These are phyloP conservation scores for Lavandula angustifolia DNA, from an alignment of 257 asterid species.

Conservation along the genomic window DNA sequence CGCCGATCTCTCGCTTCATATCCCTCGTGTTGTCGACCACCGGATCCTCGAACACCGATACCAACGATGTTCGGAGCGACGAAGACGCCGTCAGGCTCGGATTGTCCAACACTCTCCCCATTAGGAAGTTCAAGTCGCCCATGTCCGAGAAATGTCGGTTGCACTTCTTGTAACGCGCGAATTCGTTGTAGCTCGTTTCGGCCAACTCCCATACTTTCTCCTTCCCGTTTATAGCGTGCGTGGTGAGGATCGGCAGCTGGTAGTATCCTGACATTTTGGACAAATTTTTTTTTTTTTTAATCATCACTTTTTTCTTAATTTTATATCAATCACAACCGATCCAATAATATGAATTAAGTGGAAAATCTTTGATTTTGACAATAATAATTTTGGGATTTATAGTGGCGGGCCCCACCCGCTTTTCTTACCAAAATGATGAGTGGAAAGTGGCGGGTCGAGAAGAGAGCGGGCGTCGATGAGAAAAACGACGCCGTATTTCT, in stretches of 20 bases:
- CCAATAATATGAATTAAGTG: too few species aligned
- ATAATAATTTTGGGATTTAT: too few species aligned
- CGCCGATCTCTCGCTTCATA: slow-evolving; percentile 43
- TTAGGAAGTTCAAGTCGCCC: slow-evolving; percentile 61
- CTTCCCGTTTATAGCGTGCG: slow-evolving; percentile 33
- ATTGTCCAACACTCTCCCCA: slow-evolving; percentile 60
- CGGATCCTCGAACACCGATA: slow-evolving; percentile 69
- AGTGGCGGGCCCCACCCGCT: too few species aligned
- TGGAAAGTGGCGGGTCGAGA: slow-evolving; percentile 57
- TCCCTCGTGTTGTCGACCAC: slow-evolving; percentile 45
- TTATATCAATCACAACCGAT: too few species aligned
- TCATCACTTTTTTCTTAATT: too few species aligned
- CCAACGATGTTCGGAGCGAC: slow-evolving; percentile 51
- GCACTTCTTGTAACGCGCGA: slow-evolving; percentile 45
- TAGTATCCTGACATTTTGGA: slow-evolving; percentile 37
- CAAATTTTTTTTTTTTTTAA: too few species aligned
- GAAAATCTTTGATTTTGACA: too few species aligned
- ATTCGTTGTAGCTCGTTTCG: slow-evolving; percentile 35
- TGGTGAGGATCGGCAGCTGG: slow-evolving; percentile 45
- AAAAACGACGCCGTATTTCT: slow-evolving; percentile 64
- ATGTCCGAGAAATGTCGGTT: slow-evolving; percentile 63
- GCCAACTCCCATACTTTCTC: slow-evolving; percentile 56
- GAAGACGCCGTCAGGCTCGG: slow-evolving; percentile 60
- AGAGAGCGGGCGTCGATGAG: slow-evolving; percentile 57
- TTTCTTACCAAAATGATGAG: slow-evolving; percentile 47